phyloP scores from a whole-genome alignment of 1,284 basidiomycete species.

The Apiotrichum akiyoshidainum region DNA sequence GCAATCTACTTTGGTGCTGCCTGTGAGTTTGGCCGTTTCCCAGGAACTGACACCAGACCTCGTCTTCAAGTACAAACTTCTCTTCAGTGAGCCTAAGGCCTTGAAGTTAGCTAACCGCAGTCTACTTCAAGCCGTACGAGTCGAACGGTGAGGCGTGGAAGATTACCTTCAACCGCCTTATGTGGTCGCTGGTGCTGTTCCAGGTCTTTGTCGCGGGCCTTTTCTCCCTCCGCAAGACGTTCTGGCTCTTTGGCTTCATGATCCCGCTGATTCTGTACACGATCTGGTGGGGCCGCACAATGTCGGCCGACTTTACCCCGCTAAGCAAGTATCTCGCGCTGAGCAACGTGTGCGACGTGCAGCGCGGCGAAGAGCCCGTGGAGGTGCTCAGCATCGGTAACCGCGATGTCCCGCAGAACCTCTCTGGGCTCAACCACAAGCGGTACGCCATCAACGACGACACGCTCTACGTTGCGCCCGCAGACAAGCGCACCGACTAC shows the following conservation, averaged over 20 bases:
- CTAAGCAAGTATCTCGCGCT: constrained; percentile 74
- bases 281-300: constrained; percentile 73
- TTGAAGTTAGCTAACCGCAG: constrained; percentile 13
- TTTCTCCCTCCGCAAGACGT: constrained; percentile 75
- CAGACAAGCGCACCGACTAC: constrained; percentile 86
- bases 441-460: constrained; percentile 90
- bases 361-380: constrained; percentile 74
- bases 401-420: constrained; percentile 71
- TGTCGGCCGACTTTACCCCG: constrained; percentile 66
- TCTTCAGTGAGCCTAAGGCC: constrained; percentile 68
- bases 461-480: constrained; percentile 86
- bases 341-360: constrained; percentile 81
- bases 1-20: constrained; percentile 90
- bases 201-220: constrained; percentile 88
- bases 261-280: constrained; percentile 74
- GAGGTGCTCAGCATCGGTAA: constrained; percentile 62
- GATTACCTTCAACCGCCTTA: constrained; percentile 77
- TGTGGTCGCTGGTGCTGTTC: constrained; percentile 84
- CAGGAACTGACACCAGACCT: constrained; percentile 54
- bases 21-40: constrained; percentile 49
- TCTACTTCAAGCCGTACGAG: constrained; percentile 52
- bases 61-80: constrained; percentile 95
- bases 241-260: constrained; percentile 64
- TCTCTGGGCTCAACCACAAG: constrained; percentile 77
- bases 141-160: constrained; percentile 66